phyloP scores from a whole-genome alignment of 2,329 filamentous ascomycete genomes.

The Diplodia mutila region DNA sequence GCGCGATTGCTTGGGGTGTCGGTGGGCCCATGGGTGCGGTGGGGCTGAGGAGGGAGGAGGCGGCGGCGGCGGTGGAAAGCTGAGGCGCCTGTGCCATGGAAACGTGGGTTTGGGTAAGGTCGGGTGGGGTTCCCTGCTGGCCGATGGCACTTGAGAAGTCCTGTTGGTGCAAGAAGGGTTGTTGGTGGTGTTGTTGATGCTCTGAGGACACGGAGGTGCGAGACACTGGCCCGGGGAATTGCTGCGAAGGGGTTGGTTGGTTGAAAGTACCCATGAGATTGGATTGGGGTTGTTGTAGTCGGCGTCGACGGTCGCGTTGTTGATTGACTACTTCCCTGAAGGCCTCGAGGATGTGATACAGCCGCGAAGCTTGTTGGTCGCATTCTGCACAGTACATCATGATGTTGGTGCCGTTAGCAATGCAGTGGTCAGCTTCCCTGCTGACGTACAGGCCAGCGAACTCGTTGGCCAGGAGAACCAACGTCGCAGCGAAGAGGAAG shows the following conservation, averaged over 20 bases:
- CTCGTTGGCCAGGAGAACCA: constrained; percentile 47
- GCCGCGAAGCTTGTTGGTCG: constrained; percentile 45
- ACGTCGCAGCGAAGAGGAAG: constrained; percentile 47
- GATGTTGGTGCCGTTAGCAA: constrained; percentile 44
- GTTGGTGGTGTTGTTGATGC: not conserved
- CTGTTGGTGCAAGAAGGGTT: not conserved
- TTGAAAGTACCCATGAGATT: constrained; percentile 22
- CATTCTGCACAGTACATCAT: constrained; percentile 47
- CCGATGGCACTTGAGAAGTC: constrained; percentile 21
- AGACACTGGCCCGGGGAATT: constrained; percentile 20
- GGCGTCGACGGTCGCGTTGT: constrained; percentile 35
- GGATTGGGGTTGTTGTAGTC: constrained; percentile 30
- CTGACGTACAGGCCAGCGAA: constrained; percentile 43
- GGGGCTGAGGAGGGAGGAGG: constrained; percentile 26
- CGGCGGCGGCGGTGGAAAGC: not conserved
- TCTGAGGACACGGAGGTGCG: not conserved
- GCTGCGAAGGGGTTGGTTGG: constrained; percentile 24
- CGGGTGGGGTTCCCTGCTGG: not conserved
- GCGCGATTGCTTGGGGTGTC: not conserved
- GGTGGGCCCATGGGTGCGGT: constrained; percentile 31
- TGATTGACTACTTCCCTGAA: constrained; percentile 44
- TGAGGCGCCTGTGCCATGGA: not conserved
- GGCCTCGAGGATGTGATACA: constrained; percentile 43
- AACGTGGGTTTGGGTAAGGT: not conserved
- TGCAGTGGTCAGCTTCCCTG: constrained; percentile 41